A percentile compares a stretch with the other conserved stretches of the same genome.
Evolutionary conservation across 305 asterid species (phyloP).

Genomic region (Solanum chacoense): DNA sequence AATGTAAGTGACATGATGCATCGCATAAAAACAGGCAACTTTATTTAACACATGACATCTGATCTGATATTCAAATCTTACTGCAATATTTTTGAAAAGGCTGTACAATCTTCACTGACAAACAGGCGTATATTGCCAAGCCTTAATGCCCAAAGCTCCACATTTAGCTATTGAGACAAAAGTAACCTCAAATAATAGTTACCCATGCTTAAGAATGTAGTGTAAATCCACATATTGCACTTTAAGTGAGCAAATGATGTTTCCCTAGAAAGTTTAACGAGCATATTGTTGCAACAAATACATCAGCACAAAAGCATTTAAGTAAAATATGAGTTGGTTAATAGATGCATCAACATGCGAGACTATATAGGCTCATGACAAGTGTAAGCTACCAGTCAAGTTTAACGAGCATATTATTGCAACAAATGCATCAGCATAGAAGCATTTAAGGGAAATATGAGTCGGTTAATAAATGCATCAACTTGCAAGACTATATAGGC

Average conservation of each 20-base stretch:
- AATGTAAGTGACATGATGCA: neutral
- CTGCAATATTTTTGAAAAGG: neutral
- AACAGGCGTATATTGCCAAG: neutral
- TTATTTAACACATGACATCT: neutral
- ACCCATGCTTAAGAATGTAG: neutral
- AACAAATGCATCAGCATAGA: neutral
- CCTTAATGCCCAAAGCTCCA: neutral
- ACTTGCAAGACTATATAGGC: neutral
- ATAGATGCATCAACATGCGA: conserved; percentile 4
- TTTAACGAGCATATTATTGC: neutral
- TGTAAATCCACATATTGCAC: neutral
- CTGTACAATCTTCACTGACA: neutral
- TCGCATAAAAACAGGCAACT: neutral
- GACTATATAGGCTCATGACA: conserved; percentile 1
- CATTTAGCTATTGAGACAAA: neutral
- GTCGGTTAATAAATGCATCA: neutral
- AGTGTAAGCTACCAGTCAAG: neutral
- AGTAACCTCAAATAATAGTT: neutral
- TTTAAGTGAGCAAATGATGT: neutral
- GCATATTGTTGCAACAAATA: neutral
- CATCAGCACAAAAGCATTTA: conserved; percentile 5
- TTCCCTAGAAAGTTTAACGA: neutral
- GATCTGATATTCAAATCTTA: neutral
- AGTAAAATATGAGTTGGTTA: neutral
- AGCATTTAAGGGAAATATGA: neutral